phyloP scores from a whole-genome alignment of 2,329 filamentous ascomycete genomes.

The Epichloe scottii region DNA sequence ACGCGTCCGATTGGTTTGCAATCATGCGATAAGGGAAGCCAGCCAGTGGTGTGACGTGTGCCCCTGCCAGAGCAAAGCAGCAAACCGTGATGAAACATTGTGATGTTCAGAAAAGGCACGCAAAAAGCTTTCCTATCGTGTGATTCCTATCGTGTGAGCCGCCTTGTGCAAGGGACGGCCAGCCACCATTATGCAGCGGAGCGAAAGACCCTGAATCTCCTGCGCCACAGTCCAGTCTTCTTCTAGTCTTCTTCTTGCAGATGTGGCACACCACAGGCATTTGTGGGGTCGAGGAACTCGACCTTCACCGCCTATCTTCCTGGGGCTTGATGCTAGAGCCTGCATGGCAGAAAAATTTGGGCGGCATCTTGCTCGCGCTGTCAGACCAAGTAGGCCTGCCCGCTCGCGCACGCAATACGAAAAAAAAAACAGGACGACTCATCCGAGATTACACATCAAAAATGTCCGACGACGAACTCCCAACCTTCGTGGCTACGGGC shows the following conservation, averaged over 20 bases:
- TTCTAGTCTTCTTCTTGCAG: no score
- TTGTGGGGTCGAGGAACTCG: background rate
- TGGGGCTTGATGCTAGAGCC: background rate
- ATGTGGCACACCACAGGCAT: background rate
- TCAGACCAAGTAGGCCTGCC: background rate
- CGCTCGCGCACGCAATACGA: background rate
- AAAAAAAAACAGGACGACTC: background rate
- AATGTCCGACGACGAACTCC: constrained; percentile 4
- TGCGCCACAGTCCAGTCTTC: background rate
- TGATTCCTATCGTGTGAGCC: background rate
- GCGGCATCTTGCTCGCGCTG: background rate
- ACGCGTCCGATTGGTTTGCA: background rate
- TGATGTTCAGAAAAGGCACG: background rate
- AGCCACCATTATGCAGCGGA: background rate
- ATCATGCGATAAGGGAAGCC: background rate
- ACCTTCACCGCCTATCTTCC: constrained; percentile 1
- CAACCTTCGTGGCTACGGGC: background rate
- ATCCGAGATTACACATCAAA: background rate
- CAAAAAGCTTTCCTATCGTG: background rate
- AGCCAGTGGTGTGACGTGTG: background rate
- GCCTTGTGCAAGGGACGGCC: background rate
- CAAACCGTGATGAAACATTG: background rate
- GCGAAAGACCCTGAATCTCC: constrained; percentile 3
- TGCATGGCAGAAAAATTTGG: constrained; percentile 3
- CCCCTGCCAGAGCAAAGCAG: background rate